Conservation (phyloP, 2,329 filamentous ascomycete species). For the Alternaria incomplexa region DNA sequence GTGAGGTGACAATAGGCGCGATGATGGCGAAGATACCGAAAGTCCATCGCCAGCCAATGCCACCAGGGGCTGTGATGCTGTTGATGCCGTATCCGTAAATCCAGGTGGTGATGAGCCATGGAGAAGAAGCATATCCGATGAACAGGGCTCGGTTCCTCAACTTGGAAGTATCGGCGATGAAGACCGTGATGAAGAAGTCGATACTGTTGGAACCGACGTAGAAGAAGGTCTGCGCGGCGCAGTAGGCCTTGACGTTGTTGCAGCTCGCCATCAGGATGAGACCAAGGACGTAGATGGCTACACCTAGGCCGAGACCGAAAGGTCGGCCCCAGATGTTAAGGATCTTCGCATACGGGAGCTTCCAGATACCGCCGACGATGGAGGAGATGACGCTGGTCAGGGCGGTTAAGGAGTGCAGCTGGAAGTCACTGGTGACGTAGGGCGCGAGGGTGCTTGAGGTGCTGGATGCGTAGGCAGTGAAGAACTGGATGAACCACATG, state of each 20-base stretch:
- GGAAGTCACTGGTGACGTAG: slow-evolving; percentile 51
- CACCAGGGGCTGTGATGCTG: slow-evolving; percentile 52
- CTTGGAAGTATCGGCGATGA: slow-evolving; percentile 72
- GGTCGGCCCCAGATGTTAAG: slow-evolving; percentile 53
- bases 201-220: slow-evolving; percentile 66
- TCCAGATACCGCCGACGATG: slow-evolving; percentile 48
- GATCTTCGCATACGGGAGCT: slow-evolving; percentile 52
- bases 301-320: slow-evolving; percentile 44
- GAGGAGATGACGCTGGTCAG: slow-evolving; percentile 48
- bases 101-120: slow-evolving; percentile 43
- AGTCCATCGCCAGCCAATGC: slow-evolving; percentile 68
- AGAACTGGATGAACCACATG: slow-evolving; percentile 52
- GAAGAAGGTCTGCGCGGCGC: slow-evolving; percentile 71
- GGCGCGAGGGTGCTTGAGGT: slow-evolving; percentile 49
- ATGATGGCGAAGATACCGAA: slow-evolving; percentile 72
- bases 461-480: slow-evolving; percentile 55
- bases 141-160: slow-evolving; percentile 68
- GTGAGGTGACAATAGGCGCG: slow-evolving; percentile 64
- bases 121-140: slow-evolving; percentile 56
- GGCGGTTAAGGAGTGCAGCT: slow-evolving; percentile 46
- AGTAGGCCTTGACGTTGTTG: slow-evolving; percentile 66
- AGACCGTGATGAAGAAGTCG: slow-evolving; percentile 67
- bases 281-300: slow-evolving; percentile 37
- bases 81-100: slow-evolving; percentile 35
- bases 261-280: slow-evolving; percentile 73